Evolutionary conservation across 2,329 filamentous ascomycete genomes (phyloP).

Genomic region (Rhynchosporium graminicola): DNA sequence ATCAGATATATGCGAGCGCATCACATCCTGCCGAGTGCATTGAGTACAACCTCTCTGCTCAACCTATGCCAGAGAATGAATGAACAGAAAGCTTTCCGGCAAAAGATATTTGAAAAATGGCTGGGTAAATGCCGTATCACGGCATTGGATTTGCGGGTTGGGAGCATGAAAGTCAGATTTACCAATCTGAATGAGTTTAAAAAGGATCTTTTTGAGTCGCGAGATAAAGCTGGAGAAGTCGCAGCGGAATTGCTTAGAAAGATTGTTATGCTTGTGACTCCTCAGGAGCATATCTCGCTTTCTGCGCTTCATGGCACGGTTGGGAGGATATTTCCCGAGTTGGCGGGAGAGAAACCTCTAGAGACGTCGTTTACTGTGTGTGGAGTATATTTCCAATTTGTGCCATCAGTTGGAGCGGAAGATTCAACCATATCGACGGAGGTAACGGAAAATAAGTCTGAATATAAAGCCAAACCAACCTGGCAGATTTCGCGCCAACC

Average conservation of each 20-base stretch:
- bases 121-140: slow-evolving; percentile 50
- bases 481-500: slow-evolving; percentile 36
- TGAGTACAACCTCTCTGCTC: slow-evolving; percentile 67
- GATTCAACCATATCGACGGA: background rate
- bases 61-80: slow-evolving; percentile 56
- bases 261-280: slow-evolving; percentile 51
- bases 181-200: slow-evolving; percentile 17
- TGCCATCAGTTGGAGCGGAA: background rate
- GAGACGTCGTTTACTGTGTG: slow-evolving; percentile 27
- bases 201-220: background rate
- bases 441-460: background rate
- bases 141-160: slow-evolving; percentile 38
- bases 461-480: background rate
- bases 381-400: slow-evolving; percentile 29
- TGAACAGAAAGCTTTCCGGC: slow-evolving; percentile 46
- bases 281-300: slow-evolving; percentile 46
- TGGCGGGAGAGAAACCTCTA: slow-evolving; percentile 10
- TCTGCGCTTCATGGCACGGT: slow-evolving; percentile 46
- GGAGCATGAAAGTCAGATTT: slow-evolving; percentile 38
- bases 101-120: slow-evolving; percentile 56
- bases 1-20: slow-evolving; percentile 66
- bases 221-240: slow-evolving; percentile 29
- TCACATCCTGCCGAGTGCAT: slow-evolving; percentile 65
- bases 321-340: slow-evolving; percentile 44
- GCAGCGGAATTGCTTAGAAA: slow-evolving; percentile 49